These are phyloP conservation scores for Coniella vitis DNA, from an alignment of 2,329 filamentous ascomycete genomes.

Conservation along the genomic window DNA sequence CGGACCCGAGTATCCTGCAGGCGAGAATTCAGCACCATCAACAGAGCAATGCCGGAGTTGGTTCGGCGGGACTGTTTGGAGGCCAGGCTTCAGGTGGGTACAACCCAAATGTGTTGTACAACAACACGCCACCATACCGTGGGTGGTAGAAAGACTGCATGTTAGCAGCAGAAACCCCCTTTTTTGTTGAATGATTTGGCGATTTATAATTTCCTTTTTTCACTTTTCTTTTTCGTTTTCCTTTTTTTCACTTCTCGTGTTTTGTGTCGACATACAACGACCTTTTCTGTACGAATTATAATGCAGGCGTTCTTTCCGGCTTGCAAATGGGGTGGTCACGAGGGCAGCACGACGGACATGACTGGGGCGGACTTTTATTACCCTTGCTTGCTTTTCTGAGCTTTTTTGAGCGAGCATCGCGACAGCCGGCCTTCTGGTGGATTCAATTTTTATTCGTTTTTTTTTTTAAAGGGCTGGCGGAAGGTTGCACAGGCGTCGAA, in stretches of 20 bases:
- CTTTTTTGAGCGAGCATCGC: constrained; percentile 21
- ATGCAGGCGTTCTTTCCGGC: constrained; percentile 15
- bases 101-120: constrained; percentile 80
- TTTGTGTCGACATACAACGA: constrained; percentile 7
- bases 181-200: not conserved
- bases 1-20: constrained; percentile 99
- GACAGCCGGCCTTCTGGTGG: constrained; percentile 14
- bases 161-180: too few relatives aligned
- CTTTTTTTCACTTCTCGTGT: not conserved
- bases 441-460: not conserved
- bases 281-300: constrained; percentile 11
- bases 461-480: constrained; percentile 5
- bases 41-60: constrained; percentile 74
- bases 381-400: constrained; percentile 12
- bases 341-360: constrained; percentile 16
- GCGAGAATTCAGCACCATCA: constrained; percentile 88
- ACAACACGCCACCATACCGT: constrained; percentile 50
- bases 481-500: constrained; percentile 18
- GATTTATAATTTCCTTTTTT: too few relatives aligned
- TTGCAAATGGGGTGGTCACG: constrained; percentile 13
- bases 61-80: constrained; percentile 76
- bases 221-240: not conserved
- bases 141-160: constrained; percentile 53
- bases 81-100: constrained; percentile 93
- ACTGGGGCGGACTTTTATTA: constrained; percentile 5